Conservation (phyloP, 805 yeast species). For the Clavispora fructus region DNA sequence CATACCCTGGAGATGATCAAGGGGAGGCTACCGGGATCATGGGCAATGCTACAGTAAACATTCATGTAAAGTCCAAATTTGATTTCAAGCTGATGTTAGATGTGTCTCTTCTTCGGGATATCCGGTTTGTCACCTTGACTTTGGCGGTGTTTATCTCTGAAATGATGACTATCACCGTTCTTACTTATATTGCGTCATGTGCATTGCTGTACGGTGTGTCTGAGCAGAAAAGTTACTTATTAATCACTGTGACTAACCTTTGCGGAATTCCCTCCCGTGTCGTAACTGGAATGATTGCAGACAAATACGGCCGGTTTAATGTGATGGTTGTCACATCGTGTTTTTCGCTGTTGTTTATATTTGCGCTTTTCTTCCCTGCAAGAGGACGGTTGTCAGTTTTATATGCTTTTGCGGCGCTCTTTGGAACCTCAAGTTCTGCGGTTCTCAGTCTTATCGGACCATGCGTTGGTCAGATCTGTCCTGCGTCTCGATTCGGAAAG, state of each 20-base stretch:
- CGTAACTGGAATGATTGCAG: constrained; percentile 28
- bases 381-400: constrained; percentile 11
- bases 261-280: constrained; percentile 38
- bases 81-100: constrained; percentile 11
- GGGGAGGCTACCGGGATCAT: background rate
- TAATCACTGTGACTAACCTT: constrained; percentile 44
- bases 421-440: constrained; percentile 2
- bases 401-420: constrained; percentile 2
- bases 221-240: constrained; percentile 37
- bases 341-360: constrained; percentile 28
- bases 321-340: constrained; percentile 33
- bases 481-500: constrained; percentile 2
- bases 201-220: constrained; percentile 44
- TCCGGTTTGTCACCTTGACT: constrained; percentile 37
- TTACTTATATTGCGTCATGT: constrained; percentile 51
- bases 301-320: constrained; percentile 47
- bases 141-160: constrained; percentile 43
- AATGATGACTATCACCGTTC: constrained; percentile 40
- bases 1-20: too few species aligned
- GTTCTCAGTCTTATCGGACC: constrained; percentile 5
- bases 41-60: background rate
- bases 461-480: constrained; percentile 5
- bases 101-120: constrained; percentile 36
- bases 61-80: background rate
- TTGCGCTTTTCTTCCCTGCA: constrained; percentile 26